Evolutionary conservation across 768 basidiomycete species (phyloP), one percentile per base, ranked within the genome.

Genomic region (Scleroderma bovista): DNA sequence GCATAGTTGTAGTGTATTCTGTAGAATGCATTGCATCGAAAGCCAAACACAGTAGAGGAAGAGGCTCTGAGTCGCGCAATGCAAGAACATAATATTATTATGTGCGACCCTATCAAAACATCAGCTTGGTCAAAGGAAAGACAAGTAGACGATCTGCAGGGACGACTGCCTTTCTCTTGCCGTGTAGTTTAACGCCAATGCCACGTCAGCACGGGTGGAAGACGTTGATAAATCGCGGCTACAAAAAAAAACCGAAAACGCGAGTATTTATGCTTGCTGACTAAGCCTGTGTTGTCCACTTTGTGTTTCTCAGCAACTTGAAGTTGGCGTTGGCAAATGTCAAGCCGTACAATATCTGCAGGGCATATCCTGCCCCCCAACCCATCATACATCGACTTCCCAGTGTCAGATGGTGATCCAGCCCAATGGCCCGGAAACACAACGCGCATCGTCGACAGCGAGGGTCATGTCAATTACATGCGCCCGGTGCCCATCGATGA

Each of bases 381-480:
- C 53, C 72, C 82, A 1, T 57, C 68, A 1, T 85, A 67, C 61
- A 56, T 88, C 15, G 79, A 82, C 33, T 87, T 90, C 51, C 65
- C 71, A 20, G 64, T 77, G 33, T 75, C 80, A 0, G 88, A 92
- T 49, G 88, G 86, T 15, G 71, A 79, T 50, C 31, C 62, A 1
- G 45, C 46, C 3, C 66, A 66, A 16, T 84, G 83, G 79, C 88
- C 88, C 2, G 64, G 60, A 16, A 80, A 83, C 48, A 83, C 77
- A 3, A 73, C 69, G 12, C 69, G 71, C 48, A 55, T 70, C 7
- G 73, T 86, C 19, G 83, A 86, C 58, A 33, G 48, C 7, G 81
- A 81, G 8, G 83, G 84, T 13, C 70, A 80, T 47, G 83, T 92
- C 26, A 91, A 91, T 60, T 92, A 65, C 65, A 86, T 84, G 78